Evolutionary conservation across 495 filamentous ascomycete genomes (phyloP), one percentile per base, ranked within the genome.

Genomic region (Beverwykella pulmonaria): DNA sequence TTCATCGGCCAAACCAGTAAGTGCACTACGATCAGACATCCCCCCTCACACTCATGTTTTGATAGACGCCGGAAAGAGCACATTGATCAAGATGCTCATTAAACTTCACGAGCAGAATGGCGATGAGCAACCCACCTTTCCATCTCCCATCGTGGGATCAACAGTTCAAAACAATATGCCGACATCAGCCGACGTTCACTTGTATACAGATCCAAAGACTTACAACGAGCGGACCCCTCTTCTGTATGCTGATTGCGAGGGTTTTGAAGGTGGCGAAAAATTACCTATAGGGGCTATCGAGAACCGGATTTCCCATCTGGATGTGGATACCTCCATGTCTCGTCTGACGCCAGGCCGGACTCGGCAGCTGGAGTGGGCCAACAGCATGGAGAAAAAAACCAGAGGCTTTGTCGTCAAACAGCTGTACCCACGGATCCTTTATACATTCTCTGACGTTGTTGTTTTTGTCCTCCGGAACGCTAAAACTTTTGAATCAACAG

Each of bases 391-490:
- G 17, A 66, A 50, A 41, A 25, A 30, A 53, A 59, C 39, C 10
- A 34, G 52, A 32, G 64, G 68, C 36, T 75, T 30, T 26, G 72
- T 73, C 23, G 75, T 77, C 15, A 70, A 36, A 9, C 53, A 73
- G 19, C 19, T 77, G 22, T 76, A 76, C 36, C 75, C 75, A 14
- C 69, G 75, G 5, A 32, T 77, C 30, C 49, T 77, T 0, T 86
- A 83, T 70, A 82, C 81, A 0, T 83, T 84, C 53, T 83, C 80
- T 0, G 82, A 86, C 59, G 79, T 80, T 10, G 75, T 84, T 20
- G 80, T 83, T 1, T 86, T 84, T 71, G 82, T 84, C 7, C 63
- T 81, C 46, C 61, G 74, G 8, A 81, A 83, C 53, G 68, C 79
- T 26, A 72, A 66, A 23, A 67, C 71, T 61, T 67, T 74, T 56